Base-by-base conservation (phyloP, 106 monocot genomes). In the Hemerocallis citrina region DNA sequence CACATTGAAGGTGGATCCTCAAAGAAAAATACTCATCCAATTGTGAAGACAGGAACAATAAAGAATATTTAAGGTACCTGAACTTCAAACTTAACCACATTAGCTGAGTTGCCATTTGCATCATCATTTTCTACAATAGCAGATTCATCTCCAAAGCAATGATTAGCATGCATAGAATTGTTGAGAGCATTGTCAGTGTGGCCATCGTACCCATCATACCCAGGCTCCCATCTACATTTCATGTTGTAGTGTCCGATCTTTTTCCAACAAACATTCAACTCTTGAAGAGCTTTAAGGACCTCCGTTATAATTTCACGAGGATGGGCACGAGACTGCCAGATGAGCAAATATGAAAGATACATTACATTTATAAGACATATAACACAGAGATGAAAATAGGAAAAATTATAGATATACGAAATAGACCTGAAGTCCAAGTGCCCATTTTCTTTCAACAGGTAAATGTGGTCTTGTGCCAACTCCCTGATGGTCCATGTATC, bases 71-170 rank as follows among this genome's bases (percentile, higher is more conserved):
- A 16, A 17, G 34, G 17, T 73, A 95, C 95, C 95, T 95, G 95
- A 71, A 95, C 64, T 84, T 95, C 90, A 79, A 95, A 95, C 78
- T 95, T 95, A n/a, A 95, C 78, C 16, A 64, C 65, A 49, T 67
- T 80, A 35, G 71, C 55, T 34, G 62, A 59, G 22, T 50, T 73
- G 33, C 49, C 68, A 22, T 55, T 17, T 7, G 59, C 49, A 65
- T 67, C 59, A 64, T 76, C 84, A 46, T 68, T 81, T 69, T 81
- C 84, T 40, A 81, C 72, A 33, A 90, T 80, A 24, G 62, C 46
- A 45, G 82, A 76, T 60, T 89, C 85, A 68, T 86, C 75, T 40
- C 66, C 39, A 63, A 86, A 89, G 52, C 66, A 50, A 66, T 71
- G 45, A 59, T 66, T 70, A 57, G 65, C 10, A 57, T 76, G 51